A percentile compares a stretch with the other conserved stretches of the same genome.
Evolutionary conservation across 2,329 filamentous ascomycete species (phyloP).

Genomic region (Cercospora zeina): DNA sequence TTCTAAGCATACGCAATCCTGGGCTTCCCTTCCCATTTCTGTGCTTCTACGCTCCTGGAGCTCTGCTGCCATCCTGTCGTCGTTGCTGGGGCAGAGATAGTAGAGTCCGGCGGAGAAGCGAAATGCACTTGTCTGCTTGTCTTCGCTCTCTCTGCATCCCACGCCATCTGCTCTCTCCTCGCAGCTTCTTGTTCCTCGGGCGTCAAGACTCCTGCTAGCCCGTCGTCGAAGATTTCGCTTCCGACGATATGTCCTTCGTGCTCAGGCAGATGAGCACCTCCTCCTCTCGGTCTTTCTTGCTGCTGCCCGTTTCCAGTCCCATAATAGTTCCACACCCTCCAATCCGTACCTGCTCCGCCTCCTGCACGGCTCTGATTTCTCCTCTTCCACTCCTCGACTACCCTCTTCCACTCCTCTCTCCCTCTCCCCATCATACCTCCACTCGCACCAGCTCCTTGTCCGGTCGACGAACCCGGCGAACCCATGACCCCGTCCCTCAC

Average conservation of each 20-base stretch:
- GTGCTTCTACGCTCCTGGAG: background rate
- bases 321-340: background rate
- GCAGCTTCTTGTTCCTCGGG: constrained; percentile 7
- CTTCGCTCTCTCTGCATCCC: constrained; percentile 10
- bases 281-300: background rate
- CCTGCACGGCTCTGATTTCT: background rate
- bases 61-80: background rate
- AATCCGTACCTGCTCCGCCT: constrained; percentile 5
- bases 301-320: background rate
- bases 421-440: background rate
- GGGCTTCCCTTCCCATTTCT: constrained; percentile 13
- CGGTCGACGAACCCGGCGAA: background rate
- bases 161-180: constrained; percentile 12
- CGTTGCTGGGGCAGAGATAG: background rate
- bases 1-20: constrained; percentile 14
- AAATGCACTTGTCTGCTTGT: background rate
- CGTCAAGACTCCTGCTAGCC: background rate
- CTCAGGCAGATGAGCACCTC: background rate
- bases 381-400: constrained; percentile 5
- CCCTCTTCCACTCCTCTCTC: background rate
- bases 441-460: background rate
- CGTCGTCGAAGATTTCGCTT: constrained; percentile 16
- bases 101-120: background rate
- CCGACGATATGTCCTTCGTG: background rate
- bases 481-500: background rate